phyloP scores from a whole-genome alignment of 345 rosid genomes.

The Pugionium dolabratum region DNA sequence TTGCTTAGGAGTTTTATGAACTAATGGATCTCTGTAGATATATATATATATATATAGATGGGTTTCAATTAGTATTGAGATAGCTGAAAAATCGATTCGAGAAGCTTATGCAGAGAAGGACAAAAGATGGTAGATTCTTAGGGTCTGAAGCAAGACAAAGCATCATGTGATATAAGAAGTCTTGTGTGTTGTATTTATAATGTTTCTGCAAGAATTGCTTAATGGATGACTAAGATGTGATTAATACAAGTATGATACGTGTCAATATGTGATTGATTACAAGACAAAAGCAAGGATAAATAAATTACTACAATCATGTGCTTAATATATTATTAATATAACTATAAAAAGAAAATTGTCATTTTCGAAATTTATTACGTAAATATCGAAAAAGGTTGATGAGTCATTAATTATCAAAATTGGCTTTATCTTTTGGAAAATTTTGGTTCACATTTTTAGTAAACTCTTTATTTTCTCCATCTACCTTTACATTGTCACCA shows the following conservation, averaged over 20 bases:
- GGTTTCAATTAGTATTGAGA: slow-evolving; percentile 31
- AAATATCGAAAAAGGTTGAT: slow-evolving; percentile 22
- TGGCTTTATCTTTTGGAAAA: slow-evolving; percentile 33
- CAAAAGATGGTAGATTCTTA: slow-evolving; percentile 14
- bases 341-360: neutral
- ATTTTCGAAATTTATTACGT: slow-evolving; percentile 11
- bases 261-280: slow-evolving; percentile 21
- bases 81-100: neutral
- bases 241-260: slow-evolving; percentile 22
- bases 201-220: slow-evolving; percentile 38
- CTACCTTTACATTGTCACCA: slow-evolving; percentile 35
- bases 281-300: neutral
- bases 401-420: slow-evolving; percentile 27
- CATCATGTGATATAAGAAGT: slow-evolving; percentile 36
- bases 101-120: slow-evolving; percentile 20
- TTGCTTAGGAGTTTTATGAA: slow-evolving; percentile 12
- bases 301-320: slow-evolving; percentile 31
- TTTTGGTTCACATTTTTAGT: slow-evolving; percentile 29
- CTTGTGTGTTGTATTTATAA: slow-evolving; percentile 38
- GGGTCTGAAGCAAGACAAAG: slow-evolving; percentile 24
- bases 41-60: slow-evolving; percentile 25
- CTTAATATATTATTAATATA: neutral
- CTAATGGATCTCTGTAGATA: slow-evolving; percentile 40
- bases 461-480: slow-evolving; percentile 15
- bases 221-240: slow-evolving; percentile 11